Evolutionary conservation across 1,284 basidiomycete species (phyloP).

Genomic region (Pyrrhoderma noxium): DNA sequence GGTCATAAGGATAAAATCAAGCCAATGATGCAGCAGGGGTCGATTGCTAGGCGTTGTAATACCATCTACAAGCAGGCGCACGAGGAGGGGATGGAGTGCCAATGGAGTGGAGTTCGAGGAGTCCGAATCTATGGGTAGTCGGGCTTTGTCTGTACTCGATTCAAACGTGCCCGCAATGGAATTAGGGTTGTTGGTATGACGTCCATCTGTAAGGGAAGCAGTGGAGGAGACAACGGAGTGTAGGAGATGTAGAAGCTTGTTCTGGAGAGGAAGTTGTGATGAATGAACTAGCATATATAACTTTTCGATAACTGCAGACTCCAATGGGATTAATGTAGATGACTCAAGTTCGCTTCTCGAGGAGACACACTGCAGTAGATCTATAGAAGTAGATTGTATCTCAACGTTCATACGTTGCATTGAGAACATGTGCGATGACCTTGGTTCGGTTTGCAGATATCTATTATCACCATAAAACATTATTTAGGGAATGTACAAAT

Average conservation of each 20-base stretch:
- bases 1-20: constrained; percentile 92
- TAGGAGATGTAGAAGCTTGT: constrained; percentile 87
- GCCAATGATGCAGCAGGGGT: constrained; percentile 87
- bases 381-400: constrained; percentile 71
- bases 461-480: constrained; percentile 31
- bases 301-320: constrained; percentile 67
- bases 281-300: constrained; percentile 70
- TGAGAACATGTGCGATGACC: constrained; percentile 33
- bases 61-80: constrained; percentile 77
- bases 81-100: constrained; percentile 49
- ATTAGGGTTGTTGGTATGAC: constrained; percentile 26
- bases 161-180: constrained; percentile 28
- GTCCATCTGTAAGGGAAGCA: constrained; percentile 19
- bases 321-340: constrained; percentile 53
- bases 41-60: constrained; percentile 65
- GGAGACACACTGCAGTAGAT: constrained; percentile 77
- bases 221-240: constrained; percentile 76
- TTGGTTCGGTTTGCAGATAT: constrained; percentile 71
- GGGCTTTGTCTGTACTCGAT: background rate
- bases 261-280: constrained; percentile 74
- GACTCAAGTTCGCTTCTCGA: constrained; percentile 70
- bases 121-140: background rate
- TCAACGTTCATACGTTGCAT: constrained; percentile 57
- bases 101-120: constrained; percentile 2
- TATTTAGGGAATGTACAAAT: background rate